A percentile compares a stretch with the other conserved stretches of the same genome.
Evolutionary conservation across 2,329 filamentous ascomycete species (phyloP).

Genomic region (Cercospora sesami): DNA sequence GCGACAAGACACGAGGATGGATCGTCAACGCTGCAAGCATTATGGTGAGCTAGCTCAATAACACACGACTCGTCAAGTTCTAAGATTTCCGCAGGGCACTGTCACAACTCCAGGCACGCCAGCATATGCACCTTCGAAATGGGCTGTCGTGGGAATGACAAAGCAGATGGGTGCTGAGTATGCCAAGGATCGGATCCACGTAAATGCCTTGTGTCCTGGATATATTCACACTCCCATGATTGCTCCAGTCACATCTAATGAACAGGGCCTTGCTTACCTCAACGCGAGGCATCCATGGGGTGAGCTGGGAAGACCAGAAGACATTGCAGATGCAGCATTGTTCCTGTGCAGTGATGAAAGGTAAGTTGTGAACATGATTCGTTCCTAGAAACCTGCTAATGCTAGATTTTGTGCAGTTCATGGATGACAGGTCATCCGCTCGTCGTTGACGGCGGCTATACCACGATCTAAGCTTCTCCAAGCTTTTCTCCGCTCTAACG

Average conservation of each 20-base stretch:
- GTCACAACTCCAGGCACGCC: not conserved
- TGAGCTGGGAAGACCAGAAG: slow-evolving; percentile 28
- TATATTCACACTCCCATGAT: slow-evolving; percentile 27
- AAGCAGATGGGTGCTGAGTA: slow-evolving; percentile 34
- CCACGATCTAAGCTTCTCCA: not conserved
- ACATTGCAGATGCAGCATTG: slow-evolving; percentile 32
- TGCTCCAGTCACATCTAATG: not conserved
- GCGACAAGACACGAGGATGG: slow-evolving; percentile 49
- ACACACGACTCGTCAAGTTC: not conserved
- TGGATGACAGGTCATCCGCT: slow-evolving; percentile 28
- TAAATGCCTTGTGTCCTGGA: slow-evolving; percentile 27
- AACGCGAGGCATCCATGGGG: slow-evolving; percentile 28
- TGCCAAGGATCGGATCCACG: slow-evolving; percentile 31
- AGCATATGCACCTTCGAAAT: slow-evolving; percentile 28
- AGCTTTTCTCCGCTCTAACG: not conserved
- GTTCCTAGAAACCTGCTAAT: slow-evolving; percentile 1
- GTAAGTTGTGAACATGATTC: slow-evolving; percentile 16
- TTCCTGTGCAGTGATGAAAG: slow-evolving; percentile 34
- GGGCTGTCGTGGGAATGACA: slow-evolving; percentile 35
- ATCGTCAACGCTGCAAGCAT: slow-evolving; percentile 54
- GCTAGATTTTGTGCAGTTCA: slow-evolving; percentile 12
- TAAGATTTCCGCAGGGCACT: not conserved
- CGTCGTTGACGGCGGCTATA: slow-evolving; percentile 20
- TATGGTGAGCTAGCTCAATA: slow-evolving; percentile 33
- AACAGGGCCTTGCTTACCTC: slow-evolving; percentile 20